These are phyloP conservation scores for Rubroboletus satanas DNA, from an alignment of 768 basidiomycete genomes.

Conservation along the genomic window DNA sequence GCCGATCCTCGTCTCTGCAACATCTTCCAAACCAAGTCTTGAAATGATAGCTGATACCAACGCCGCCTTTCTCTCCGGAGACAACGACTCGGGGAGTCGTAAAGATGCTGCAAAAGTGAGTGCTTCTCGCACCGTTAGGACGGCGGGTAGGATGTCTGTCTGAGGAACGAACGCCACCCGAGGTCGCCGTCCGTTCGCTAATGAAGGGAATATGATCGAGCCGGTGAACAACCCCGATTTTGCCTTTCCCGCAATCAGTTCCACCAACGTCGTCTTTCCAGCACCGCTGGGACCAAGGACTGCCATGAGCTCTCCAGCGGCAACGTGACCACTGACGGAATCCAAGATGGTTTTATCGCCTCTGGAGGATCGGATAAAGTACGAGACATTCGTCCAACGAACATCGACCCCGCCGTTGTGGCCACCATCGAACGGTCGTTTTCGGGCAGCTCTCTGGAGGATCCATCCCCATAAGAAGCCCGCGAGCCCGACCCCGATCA, in stretches of 20 bases:
- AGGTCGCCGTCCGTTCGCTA: slow-evolving; percentile 35
- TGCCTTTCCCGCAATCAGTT: slow-evolving; percentile 79
- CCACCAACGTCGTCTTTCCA: slow-evolving; percentile 89
- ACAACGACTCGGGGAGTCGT: slow-evolving; percentile 71
- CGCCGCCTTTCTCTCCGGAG: slow-evolving; percentile 55
- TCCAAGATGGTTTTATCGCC: slow-evolving; percentile 63
- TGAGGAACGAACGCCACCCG: slow-evolving; percentile 86
- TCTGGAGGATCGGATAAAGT: slow-evolving; percentile 45
- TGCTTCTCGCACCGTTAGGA: slow-evolving; percentile 77
- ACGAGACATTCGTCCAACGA: slow-evolving; percentile 66
- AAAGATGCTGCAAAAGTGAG: slow-evolving; percentile 83
- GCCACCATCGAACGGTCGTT: slow-evolving; percentile 35
- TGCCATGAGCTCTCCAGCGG: slow-evolving; percentile 84
- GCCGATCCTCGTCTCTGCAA: slow-evolving; percentile 69
- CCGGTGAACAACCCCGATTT: slow-evolving; percentile 74
- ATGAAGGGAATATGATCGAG: slow-evolving; percentile 51
- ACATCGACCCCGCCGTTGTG: slow-evolving; percentile 55
- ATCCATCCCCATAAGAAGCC: slow-evolving; percentile 62
- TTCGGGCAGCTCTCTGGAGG: slow-evolving; percentile 60
- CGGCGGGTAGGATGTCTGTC: slow-evolving; percentile 76
- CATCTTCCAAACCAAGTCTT: slow-evolving; percentile 69
- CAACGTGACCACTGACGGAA: slow-evolving; percentile 62
- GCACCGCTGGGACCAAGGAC: slow-evolving; percentile 92
- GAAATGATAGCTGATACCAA: slow-evolving; percentile 69
- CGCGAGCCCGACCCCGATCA: slow-evolving; percentile 55